Evolutionary conservation across 192 early-diverging fungal genomes (phyloP).

Genomic region (Coemansia sp.): DNA sequence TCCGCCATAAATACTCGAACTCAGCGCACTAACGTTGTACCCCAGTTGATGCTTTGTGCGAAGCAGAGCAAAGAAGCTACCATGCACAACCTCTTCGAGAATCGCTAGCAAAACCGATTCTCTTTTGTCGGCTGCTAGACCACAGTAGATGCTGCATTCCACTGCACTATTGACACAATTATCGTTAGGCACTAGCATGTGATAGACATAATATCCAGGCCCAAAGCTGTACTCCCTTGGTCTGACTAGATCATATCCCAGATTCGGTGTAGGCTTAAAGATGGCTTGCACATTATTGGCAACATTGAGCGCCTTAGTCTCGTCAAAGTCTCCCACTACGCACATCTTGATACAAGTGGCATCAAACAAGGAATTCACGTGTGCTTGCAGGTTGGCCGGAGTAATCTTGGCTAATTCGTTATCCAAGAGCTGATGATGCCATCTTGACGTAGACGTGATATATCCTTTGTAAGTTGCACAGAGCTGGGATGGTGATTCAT

Average conservation of each 20-base stretch:
- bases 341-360: constrained; percentile 8
- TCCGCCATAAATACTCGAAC: neutral
- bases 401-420: neutral
- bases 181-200: neutral
- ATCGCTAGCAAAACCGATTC: constrained; percentile 48
- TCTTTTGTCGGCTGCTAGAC: neutral
- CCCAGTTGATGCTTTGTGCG: constrained; percentile 86
- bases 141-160: neutral
- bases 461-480: neutral
- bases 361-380: constrained; percentile 17
- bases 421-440: neutral
- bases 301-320: neutral
- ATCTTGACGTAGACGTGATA: neutral
- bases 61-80: constrained; percentile 84
- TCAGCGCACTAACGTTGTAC: constrained; percentile 27
- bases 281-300: constrained; percentile 8
- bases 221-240: constrained; percentile 84
- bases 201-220: constrained; percentile 53
- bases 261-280: neutral
- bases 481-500: neutral
- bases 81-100: constrained; percentile 68
- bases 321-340: neutral
- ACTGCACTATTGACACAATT: neutral
- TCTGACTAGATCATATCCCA: constrained; percentile 81
- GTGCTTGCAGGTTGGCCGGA: constrained; percentile 4